phyloP scores from a whole-genome alignment of 352 stramenopile species.

The Pythium volutum region DNA sequence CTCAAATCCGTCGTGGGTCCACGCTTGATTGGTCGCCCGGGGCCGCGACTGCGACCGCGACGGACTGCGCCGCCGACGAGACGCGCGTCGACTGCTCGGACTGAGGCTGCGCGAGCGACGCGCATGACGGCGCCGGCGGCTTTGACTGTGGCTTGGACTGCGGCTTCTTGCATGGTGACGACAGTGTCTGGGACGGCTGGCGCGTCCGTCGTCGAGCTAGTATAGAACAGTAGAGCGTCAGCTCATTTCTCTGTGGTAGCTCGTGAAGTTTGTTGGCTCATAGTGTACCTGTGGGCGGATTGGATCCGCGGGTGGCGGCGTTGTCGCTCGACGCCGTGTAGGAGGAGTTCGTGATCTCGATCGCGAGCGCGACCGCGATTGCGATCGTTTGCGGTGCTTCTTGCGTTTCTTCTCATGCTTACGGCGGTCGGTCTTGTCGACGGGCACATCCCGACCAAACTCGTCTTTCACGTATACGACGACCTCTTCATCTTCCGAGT shows the following conservation, averaged over 20 bases:
- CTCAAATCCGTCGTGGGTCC: constrained; percentile 73
- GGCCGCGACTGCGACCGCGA: constrained; percentile 20
- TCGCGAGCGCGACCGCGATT: constrained; percentile 13
- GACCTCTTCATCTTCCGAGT: background rate
- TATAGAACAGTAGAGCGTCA: background rate
- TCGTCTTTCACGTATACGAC: constrained; percentile 55
- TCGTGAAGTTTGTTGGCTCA: background rate
- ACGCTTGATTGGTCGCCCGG: constrained; percentile 27
- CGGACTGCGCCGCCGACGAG: constrained; percentile 19
- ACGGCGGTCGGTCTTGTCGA: constrained; percentile 26
- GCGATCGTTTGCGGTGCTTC: constrained; percentile 20
- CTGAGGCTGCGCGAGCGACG: constrained; percentile 26
- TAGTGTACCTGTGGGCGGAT: constrained; percentile 21
- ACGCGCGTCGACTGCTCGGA: constrained; percentile 16
- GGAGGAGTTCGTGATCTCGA: background rate
- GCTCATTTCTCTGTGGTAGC: background rate
- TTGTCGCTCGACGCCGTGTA: background rate
- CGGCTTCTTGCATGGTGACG: constrained; percentile 17
- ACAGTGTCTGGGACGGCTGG: background rate
- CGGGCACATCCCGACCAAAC: constrained; percentile 67
- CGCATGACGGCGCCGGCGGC: constrained; percentile 10
- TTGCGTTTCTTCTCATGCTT: constrained; percentile 30
- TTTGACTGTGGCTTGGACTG: constrained; percentile 10
- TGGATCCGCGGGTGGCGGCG: constrained; percentile 19
- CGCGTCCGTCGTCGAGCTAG: constrained; percentile 16